Evolutionary conservation across 768 basidiomycete genomes (phyloP).

Genomic region (Lactarius evosmus): DNA sequence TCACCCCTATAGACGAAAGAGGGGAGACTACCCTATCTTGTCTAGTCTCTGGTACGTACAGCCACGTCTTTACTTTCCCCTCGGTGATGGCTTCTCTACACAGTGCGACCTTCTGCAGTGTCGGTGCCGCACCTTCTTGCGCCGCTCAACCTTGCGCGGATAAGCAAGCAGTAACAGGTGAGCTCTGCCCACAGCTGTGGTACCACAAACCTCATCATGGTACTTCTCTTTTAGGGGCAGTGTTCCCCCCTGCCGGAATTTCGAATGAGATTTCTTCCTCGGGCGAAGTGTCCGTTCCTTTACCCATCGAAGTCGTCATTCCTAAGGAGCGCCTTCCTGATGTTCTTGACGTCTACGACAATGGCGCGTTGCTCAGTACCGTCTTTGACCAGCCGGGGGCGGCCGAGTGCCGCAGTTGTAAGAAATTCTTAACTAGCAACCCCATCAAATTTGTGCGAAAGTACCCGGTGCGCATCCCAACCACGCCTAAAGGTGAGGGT

Average conservation of each 20-base stretch:
- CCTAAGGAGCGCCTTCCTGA: constrained; percentile 14
- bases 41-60: too few relatives aligned
- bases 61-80: background rate
- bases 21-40: too few relatives aligned
- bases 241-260: background rate
- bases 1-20: too few relatives aligned
- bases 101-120: background rate
- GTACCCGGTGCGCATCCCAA: background rate
- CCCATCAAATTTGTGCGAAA: constrained; percentile 5
- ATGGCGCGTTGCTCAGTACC: too few relatives aligned
- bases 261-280: background rate
- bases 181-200: background rate
- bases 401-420: background rate
- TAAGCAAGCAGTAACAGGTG: background rate
- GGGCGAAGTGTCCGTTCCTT: background rate
- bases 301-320: constrained; percentile 7
- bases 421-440: background rate
- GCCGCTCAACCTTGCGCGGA: background rate
- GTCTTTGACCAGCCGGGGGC: background rate
- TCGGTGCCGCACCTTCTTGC: background rate
- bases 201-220: background rate
- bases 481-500: background rate
- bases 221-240: background rate
- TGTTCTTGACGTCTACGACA: background rate
- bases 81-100: background rate